Conservation (phyloP, 495 filamentous ascomycete genomes). For the Penicillium canescens region DNA sequence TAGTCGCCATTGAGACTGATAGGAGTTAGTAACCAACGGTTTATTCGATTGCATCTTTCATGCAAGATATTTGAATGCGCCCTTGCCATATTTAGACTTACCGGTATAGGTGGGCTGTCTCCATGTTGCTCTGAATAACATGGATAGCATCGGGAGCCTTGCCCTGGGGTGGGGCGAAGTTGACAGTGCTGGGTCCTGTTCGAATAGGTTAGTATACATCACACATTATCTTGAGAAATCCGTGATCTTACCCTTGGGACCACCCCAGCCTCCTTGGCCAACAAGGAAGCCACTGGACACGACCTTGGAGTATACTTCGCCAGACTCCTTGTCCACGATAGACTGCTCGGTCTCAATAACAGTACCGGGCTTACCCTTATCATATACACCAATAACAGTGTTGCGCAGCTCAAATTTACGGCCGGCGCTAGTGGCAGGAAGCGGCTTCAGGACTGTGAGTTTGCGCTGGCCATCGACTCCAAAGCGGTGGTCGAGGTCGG, state of each 20-base stretch:
- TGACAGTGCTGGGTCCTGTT: slow-evolving; percentile 66
- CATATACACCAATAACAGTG: slow-evolving; percentile 85
- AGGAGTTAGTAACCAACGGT: slow-evolving; percentile 1
- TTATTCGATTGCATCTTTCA: background rate
- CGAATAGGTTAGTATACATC: background rate
- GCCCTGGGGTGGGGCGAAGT: slow-evolving; percentile 70
- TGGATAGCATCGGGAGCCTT: slow-evolving; percentile 75
- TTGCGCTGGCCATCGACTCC: slow-evolving; percentile 85
- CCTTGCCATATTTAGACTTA: slow-evolving; percentile 21
- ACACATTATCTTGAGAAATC: background rate
- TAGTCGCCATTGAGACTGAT: slow-evolving; percentile 80
- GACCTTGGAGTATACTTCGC: slow-evolving; percentile 71
- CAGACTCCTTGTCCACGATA: slow-evolving; percentile 67
- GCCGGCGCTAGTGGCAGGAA: slow-evolving; percentile 72
- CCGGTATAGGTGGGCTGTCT: slow-evolving; percentile 75
- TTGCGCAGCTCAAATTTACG: slow-evolving; percentile 72
- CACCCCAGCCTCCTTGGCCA: slow-evolving; percentile 84
- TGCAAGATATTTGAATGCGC: background rate
- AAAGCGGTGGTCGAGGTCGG: slow-evolving; percentile 70
- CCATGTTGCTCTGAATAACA: slow-evolving; percentile 62
- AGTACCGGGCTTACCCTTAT: slow-evolving; percentile 83
- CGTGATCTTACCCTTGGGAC: slow-evolving; percentile 67
- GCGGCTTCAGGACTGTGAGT: slow-evolving; percentile 73
- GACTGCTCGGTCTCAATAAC: slow-evolving; percentile 80
- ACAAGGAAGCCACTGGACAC: slow-evolving; percentile 75